Percentiles rank a stretch among this genome's conserved stretches.
Evolutionary conservation across 2,329 filamentous ascomycete species (phyloP).

Genomic region (Lachnellula subtilissima): DNA sequence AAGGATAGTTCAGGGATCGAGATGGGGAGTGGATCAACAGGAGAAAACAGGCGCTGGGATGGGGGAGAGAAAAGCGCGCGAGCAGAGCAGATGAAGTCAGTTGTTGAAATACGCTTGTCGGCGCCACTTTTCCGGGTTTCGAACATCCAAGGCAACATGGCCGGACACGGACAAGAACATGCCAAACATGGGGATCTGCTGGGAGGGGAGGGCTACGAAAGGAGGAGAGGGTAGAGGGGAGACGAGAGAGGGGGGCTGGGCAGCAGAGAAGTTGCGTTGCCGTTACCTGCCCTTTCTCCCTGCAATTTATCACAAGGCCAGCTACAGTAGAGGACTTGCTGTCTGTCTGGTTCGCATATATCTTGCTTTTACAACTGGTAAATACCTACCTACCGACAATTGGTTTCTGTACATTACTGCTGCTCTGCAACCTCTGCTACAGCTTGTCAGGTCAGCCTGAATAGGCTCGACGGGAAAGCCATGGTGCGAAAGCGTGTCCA

Average conservation of each 20-base stretch:
- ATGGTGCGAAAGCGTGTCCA: background rate
- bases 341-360: too few relatives aligned
- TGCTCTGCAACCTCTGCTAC: background rate
- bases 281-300: background rate
- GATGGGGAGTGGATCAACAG: constrained; percentile 20
- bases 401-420: background rate
- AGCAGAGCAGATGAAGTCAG: constrained; percentile 11
- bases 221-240: background rate
- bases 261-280: background rate
- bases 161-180: background rate
- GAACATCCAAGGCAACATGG: background rate
- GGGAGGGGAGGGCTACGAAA: too few relatives aligned
- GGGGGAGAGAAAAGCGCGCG: constrained; percentile 10
- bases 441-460: constrained; percentile 8
- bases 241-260: background rate
- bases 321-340: background rate
- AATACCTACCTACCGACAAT: background rate
- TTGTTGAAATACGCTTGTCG: constrained; percentile 5
- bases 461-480: constrained; percentile 11
- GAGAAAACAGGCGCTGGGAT: constrained; percentile 14
- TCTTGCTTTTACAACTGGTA: too few relatives aligned
- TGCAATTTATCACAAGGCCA: background rate
- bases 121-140: constrained; percentile 9
- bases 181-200: background rate
- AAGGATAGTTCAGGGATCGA: constrained; percentile 20